Evolutionary conservation across 306 rosid species (phyloP).

Genomic region (Prunus mume): DNA sequence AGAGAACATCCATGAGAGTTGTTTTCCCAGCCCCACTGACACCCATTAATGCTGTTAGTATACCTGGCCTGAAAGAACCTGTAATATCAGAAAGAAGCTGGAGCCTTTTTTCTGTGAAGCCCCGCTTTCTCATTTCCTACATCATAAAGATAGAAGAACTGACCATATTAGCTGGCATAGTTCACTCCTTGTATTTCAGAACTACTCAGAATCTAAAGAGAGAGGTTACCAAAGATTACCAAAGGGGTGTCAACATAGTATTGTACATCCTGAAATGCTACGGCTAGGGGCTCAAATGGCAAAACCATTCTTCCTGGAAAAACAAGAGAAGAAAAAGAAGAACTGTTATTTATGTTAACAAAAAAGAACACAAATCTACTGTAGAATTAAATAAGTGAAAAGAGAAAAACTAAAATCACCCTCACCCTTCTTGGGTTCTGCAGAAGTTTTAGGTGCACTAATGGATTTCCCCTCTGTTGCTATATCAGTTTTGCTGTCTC

Average conservation of each 20-base stretch:
- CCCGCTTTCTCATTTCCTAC: constrained; percentile 73
- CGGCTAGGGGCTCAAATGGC: constrained; percentile 43
- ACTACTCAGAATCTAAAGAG: background rate
- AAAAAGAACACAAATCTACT: background rate
- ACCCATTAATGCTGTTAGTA: constrained; percentile 82
- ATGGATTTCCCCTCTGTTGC: background rate
- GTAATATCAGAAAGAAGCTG: constrained; percentile 74
- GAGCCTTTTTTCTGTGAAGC: constrained; percentile 54
- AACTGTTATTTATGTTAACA: background rate
- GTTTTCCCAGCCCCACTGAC: constrained; percentile 91
- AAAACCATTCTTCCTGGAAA: constrained; percentile 36
- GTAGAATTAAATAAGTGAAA: background rate
- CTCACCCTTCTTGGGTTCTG: constrained; percentile 24
- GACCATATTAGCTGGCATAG: background rate
- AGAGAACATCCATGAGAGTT: constrained; percentile 82
- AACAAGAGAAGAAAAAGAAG: background rate
- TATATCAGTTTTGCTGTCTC: background rate
- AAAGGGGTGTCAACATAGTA: constrained; percentile 46
- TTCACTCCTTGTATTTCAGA: background rate
- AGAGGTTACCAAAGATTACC: constrained; percentile 24
- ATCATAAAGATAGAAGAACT: constrained; percentile 13
- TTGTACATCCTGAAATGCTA: constrained; percentile 39
- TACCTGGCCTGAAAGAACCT: constrained; percentile 74
- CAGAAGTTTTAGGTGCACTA: background rate
- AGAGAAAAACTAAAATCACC: background rate